Conservation (phyloP, 2,329 filamentous ascomycete species). For the Colletotrichum sp. region DNA sequence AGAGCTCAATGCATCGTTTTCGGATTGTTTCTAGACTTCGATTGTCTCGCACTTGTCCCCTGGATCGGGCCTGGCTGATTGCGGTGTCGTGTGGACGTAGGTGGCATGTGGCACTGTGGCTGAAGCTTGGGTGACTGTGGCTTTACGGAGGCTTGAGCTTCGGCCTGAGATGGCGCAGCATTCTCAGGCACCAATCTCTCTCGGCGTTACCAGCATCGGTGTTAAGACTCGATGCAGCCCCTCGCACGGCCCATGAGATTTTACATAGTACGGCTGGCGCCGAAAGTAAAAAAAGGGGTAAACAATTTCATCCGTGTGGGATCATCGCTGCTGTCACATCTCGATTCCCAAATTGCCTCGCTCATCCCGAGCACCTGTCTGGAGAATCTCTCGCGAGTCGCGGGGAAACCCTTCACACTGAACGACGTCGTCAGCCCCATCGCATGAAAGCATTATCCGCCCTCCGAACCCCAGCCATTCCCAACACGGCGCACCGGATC, state of each 20-base stretch:
- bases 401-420: background rate
- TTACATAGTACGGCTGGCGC: background rate
- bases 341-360: background rate
- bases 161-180: background rate
- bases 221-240: background rate
- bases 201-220: background rate
- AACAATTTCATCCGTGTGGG: background rate
- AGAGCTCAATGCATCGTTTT: constrained; percentile 19
- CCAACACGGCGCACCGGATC: background rate
- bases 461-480: background rate
- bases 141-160: background rate
- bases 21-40: background rate
- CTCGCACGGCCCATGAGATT: background rate
- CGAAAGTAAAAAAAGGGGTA: constrained; percentile 3
- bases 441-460: background rate
- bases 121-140: background rate
- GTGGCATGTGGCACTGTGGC: constrained; percentile 19
- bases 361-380: background rate
- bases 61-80: constrained; percentile 11
- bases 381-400: background rate
- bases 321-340: constrained; percentile 1
- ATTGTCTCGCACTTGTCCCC: background rate
- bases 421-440: background rate
- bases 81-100: constrained; percentile 10
- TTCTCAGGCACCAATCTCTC: background rate